A percentile compares a stretch with the other conserved stretches of the same genome.
Conservation (phyloP, 2,329 filamentous ascomycete species). For the Colletotrichum sp. region DNA sequence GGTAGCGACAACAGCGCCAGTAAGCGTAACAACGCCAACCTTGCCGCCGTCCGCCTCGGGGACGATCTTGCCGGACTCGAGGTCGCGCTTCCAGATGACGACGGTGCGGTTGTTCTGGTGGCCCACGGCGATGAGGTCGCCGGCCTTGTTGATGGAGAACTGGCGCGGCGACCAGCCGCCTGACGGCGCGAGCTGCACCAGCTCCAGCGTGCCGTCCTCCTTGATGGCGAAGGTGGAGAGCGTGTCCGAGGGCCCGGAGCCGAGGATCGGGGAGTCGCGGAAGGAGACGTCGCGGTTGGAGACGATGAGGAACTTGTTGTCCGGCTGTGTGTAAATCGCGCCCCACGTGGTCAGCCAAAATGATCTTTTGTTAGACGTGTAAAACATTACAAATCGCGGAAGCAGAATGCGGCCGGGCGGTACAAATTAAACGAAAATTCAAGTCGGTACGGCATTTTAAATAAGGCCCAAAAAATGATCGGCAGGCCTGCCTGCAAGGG, state of each 20-base stretch:
- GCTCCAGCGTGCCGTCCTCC: conserved; percentile 19
- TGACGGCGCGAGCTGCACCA: conserved; percentile 20
- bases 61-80: conserved; percentile 20
- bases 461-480: conserved; percentile 4
- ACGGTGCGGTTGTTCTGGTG: conserved; percentile 23
- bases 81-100: conserved; percentile 22
- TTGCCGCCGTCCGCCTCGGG: conserved; percentile 24
- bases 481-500: neutral
- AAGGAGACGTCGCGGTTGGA: conserved; percentile 22
- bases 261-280: conserved; percentile 20
- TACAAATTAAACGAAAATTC: neutral
- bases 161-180: conserved; percentile 22
- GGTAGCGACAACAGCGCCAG: conserved; percentile 22
- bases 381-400: neutral
- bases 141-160: conserved; percentile 22
- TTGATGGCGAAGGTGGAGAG: conserved; percentile 22
- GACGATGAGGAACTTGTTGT: conserved; percentile 16
- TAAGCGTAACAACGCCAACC: conserved; percentile 18
- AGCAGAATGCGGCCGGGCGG: neutral
- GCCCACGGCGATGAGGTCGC: conserved; percentile 18
- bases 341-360: neutral
- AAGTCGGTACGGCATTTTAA: neutral
- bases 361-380: neutral
- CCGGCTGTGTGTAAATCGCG: neutral
- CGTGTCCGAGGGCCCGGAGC: conserved; percentile 21